A percentile compares a stretch with the other conserved stretches of the same genome.
phyloP scores from a whole-genome alignment of 2,329 filamentous ascomycete species.

The Phialophora chinensis region DNA sequence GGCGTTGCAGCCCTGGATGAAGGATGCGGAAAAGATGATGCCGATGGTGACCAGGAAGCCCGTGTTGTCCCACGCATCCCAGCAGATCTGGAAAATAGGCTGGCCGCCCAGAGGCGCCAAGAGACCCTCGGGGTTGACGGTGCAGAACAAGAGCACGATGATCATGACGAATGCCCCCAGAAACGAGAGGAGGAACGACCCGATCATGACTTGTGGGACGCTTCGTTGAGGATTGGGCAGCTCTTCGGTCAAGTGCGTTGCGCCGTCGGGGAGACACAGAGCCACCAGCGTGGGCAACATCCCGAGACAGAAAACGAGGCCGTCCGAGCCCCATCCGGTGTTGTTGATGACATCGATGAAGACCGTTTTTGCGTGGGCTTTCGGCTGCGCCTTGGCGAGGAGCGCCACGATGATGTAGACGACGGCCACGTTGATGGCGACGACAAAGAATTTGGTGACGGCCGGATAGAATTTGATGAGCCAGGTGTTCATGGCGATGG shows the following conservation, averaged over 20 bases:
- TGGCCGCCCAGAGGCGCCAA: slow-evolving; percentile 18
- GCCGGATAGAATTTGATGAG: slow-evolving; percentile 19
- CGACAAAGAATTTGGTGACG: slow-evolving; percentile 20
- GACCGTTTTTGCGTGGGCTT: slow-evolving; percentile 26
- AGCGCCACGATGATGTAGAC: slow-evolving; percentile 40
- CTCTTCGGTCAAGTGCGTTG: slow-evolving; percentile 32
- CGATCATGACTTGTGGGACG: slow-evolving; percentile 32
- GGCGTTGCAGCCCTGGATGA: no score
- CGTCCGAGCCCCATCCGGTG: slow-evolving; percentile 41
- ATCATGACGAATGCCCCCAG: slow-evolving; percentile 29
- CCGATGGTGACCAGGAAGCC: no score
- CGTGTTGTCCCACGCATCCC: no score
- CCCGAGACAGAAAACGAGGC: slow-evolving; percentile 33
- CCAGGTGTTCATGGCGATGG: slow-evolving; percentile 22
- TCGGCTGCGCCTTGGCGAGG: slow-evolving; percentile 34
- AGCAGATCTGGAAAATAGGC: slow-evolving; percentile 21
- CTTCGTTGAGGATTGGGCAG: slow-evolving; percentile 20
- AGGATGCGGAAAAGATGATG: no score
- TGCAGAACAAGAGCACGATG: slow-evolving; percentile 29
- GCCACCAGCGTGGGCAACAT: slow-evolving; percentile 13
- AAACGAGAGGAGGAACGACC: neutral
- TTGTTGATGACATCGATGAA: slow-evolving; percentile 35
- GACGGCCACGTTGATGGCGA: slow-evolving; percentile 27
- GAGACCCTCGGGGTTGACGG: slow-evolving; percentile 18
- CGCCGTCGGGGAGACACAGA: slow-evolving; percentile 25